Percentiles rank a stretch among this genome's conserved stretches.
Conservation (phyloP, 2,329 filamentous ascomycete species). For the Nemania diffusa region DNA sequence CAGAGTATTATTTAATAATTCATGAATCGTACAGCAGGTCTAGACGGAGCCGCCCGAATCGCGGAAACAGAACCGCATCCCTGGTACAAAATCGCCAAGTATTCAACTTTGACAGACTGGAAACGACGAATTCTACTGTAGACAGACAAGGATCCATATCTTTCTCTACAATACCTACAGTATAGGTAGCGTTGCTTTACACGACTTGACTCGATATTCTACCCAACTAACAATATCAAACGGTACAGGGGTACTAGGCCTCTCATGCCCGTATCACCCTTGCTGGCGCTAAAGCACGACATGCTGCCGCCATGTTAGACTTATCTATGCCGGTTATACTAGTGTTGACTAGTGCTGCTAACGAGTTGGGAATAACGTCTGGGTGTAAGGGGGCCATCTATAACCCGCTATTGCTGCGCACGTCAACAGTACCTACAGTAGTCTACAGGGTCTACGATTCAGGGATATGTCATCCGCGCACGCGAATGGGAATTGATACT, state of each 20-base stretch:
- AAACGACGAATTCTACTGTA: not conserved
- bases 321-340: not conserved
- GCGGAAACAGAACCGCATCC: not conserved
- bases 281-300: conserved; percentile 14
- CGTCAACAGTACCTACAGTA: not conserved
- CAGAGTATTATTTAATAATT: not conserved
- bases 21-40: not conserved
- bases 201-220: too few species aligned
- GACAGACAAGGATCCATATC: not conserved
- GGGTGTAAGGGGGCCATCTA: not conserved
- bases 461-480: not conserved
- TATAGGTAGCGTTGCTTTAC: too few species aligned
- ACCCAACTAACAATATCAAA: too few species aligned
- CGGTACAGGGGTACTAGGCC: not conserved
- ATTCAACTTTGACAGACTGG: not conserved
- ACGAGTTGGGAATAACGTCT: not conserved
- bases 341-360: not conserved
- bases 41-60: not conserved
- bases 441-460: not conserved
- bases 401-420: not conserved
- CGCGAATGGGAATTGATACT: too few species aligned
- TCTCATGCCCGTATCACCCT: conserved; percentile 8
- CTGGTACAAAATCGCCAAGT: not conserved
- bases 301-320: conserved; percentile 1
- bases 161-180: not conserved